Conservation (phyloP, 1,139 yeast genomes). For the Meyerozyma elateridarum region DNA sequence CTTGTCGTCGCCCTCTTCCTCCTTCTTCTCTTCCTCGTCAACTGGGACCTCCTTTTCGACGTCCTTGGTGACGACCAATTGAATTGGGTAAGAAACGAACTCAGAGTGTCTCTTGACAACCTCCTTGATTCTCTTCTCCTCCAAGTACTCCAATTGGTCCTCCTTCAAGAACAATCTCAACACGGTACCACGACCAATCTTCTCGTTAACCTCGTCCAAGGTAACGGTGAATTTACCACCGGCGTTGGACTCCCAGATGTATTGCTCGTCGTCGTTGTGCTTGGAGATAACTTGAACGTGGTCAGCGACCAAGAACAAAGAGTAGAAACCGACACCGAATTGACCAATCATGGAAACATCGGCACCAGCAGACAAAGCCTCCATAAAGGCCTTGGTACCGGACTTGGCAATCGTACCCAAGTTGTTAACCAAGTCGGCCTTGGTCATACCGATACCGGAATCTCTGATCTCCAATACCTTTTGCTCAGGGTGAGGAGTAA, state of each 20-base stretch:
- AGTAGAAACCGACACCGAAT: constrained; percentile 99
- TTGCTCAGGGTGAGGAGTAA: constrained; percentile 93
- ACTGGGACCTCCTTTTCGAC: constrained; percentile 92
- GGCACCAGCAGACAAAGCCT: constrained; percentile 98
- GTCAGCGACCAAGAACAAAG: constrained; percentile 98
- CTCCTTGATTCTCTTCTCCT: constrained; percentile 99
- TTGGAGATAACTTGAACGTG: constrained; percentile 97
- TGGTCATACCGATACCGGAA: constrained; percentile 99
- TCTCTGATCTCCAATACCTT: constrained; percentile 96
- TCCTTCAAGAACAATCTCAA: constrained; percentile 97
- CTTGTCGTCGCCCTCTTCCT: constrained; percentile 46
- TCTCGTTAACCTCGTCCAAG: constrained; percentile 81
- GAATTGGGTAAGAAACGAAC: constrained; percentile 98
- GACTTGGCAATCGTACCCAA: constrained; percentile 99
- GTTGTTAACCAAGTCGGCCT: constrained; percentile 97
- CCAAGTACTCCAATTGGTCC: constrained; percentile 97
- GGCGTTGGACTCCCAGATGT: constrained; percentile 99
- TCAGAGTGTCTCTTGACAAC: constrained; percentile 99
- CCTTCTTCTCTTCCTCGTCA: constrained; percentile 59
- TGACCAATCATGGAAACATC: constrained; percentile 99
- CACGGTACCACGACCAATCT: constrained; percentile 90
- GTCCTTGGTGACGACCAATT: constrained; percentile 97
- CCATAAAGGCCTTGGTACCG: constrained; percentile 99
- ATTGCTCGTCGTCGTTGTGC: constrained; percentile 99
- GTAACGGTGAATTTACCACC: constrained; percentile 99